These are phyloP conservation scores for Epichloe scottii DNA, from an alignment of 2,329 filamentous ascomycete genomes.

Conservation along the genomic window DNA sequence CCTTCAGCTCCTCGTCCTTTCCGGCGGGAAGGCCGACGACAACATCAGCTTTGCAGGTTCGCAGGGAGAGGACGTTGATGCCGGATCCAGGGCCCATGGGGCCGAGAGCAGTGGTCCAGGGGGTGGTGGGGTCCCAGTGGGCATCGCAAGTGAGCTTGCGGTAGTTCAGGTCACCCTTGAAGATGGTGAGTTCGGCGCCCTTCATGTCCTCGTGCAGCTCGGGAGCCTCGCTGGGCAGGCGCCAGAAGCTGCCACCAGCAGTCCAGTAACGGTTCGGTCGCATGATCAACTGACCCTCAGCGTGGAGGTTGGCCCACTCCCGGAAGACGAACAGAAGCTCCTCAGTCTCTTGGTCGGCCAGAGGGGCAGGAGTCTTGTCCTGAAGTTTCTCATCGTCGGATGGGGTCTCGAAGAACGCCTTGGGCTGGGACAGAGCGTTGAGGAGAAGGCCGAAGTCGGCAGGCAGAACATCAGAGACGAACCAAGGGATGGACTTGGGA, in stretches of 20 bases:
- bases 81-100: conserved; percentile 73
- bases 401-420: conserved; percentile 63
- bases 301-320: conserved; percentile 69
- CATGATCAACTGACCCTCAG: conserved; percentile 71
- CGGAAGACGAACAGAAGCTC: conserved; percentile 67
- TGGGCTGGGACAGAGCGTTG: conserved; percentile 63
- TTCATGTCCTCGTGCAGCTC: conserved; percentile 66
- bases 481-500: conserved; percentile 94
- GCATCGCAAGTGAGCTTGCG: conserved; percentile 80
- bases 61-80: conserved; percentile 70
- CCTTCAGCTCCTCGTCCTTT: conserved; percentile 67
- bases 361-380: conserved; percentile 43
- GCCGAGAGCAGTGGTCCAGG: conserved; percentile 74
- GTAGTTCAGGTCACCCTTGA: conserved; percentile 97
- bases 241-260: conserved; percentile 75
- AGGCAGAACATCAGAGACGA: conserved; percentile 89
- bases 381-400: conserved; percentile 52
- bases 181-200: conserved; percentile 75
- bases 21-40: conserved; percentile 78
- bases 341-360: conserved; percentile 54
- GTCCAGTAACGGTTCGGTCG: conserved; percentile 91
- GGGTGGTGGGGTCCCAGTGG: conserved; percentile 73
- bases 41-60: conserved; percentile 94
- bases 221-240: conserved; percentile 57
- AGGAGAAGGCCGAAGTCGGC: conserved; percentile 76